Conservation (phyloP, 441 rosid genomes). For the Arabidopsis lyrata region DNA sequence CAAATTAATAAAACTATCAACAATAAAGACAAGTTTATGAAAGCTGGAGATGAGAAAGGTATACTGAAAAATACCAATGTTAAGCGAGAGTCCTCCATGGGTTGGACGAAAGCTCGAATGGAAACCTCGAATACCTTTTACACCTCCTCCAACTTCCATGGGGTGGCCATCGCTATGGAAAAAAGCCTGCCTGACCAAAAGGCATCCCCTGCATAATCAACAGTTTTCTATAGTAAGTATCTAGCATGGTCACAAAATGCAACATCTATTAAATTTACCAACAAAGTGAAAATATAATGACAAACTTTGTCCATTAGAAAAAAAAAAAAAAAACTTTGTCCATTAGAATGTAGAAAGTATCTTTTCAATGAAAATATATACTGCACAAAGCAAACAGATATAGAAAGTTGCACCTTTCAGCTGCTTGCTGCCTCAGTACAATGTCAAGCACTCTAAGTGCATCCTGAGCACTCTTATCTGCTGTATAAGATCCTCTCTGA, state of each 20-base stretch:
- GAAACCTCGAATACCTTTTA: constrained; percentile 72
- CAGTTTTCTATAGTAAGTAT: constrained; percentile 25
- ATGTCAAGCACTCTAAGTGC: constrained; percentile 86
- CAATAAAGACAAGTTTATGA: constrained; percentile 12
- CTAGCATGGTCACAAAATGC: constrained; percentile 11
- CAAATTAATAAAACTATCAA: constrained; percentile 8
- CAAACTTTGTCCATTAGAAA: constrained; percentile 13
- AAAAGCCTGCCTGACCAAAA: constrained; percentile 89
- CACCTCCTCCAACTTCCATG: constrained; percentile 78
- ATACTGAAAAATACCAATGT: constrained; percentile 62
- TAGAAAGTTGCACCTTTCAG: constrained; percentile 56
- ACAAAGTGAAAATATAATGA: constrained; percentile 18
- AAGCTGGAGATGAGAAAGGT: constrained; percentile 12
- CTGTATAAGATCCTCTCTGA: constrained; percentile 55
- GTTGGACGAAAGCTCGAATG: constrained; percentile 90
- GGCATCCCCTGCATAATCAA: constrained; percentile 73
- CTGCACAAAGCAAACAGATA: constrained; percentile 19
- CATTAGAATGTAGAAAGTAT: constrained; percentile 25
- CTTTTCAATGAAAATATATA: not conserved
- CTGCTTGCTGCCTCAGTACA: constrained; percentile 86
- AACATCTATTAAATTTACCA: constrained; percentile 21
- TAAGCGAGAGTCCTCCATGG: constrained; percentile 85
- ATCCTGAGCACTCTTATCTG: constrained; percentile 60
- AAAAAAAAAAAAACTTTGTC: not conserved
- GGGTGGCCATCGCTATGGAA: constrained; percentile 65